phyloP scores from a whole-genome alignment of 805 yeast species.

The Millerozyma acaciae region DNA sequence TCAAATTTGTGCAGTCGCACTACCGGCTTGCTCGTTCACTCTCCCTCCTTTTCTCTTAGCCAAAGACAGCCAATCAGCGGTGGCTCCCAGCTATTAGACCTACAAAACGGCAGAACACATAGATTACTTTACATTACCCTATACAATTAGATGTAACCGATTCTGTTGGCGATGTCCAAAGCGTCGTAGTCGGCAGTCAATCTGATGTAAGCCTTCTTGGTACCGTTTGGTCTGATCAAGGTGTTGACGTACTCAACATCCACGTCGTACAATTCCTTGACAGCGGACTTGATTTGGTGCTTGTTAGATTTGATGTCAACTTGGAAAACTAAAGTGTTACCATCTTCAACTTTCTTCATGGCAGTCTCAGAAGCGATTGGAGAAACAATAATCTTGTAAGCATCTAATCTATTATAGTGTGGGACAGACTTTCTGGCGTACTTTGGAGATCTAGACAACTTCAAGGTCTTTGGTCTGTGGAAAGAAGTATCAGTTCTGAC shows the following conservation, averaged over 20 bases:
- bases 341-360: slow-evolving; percentile 98
- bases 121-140: slow-evolving; percentile 1
- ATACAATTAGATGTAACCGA: slow-evolving; percentile 84
- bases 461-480: slow-evolving; percentile 96
- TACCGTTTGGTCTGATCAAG: slow-evolving; percentile 97
- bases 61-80: no score
- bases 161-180: slow-evolving; percentile 99
- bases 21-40: no score
- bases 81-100: no score
- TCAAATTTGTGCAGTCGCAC: no score
- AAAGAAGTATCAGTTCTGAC: slow-evolving; percentile 93
- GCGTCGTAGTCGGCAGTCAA: slow-evolving; percentile 99
- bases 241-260: slow-evolving; percentile 94
- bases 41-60: no score
- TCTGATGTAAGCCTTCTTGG: slow-evolving; percentile 99
- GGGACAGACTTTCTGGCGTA: slow-evolving; percentile 95
- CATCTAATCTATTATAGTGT: slow-evolving; percentile 95
- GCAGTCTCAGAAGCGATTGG: slow-evolving; percentile 99
- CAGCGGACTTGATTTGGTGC: slow-evolving; percentile 96
- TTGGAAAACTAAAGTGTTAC: slow-evolving; percentile 98
- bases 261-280: slow-evolving; percentile 96
- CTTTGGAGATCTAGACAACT: slow-evolving; percentile 90
- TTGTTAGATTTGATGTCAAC: slow-evolving; percentile 97
- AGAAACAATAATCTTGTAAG: slow-evolving; percentile 87
- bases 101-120: no score